These are phyloP conservation scores for Citrus medica DNA, from an alignment of 345 rosid genomes.

Conservation along the genomic window DNA sequence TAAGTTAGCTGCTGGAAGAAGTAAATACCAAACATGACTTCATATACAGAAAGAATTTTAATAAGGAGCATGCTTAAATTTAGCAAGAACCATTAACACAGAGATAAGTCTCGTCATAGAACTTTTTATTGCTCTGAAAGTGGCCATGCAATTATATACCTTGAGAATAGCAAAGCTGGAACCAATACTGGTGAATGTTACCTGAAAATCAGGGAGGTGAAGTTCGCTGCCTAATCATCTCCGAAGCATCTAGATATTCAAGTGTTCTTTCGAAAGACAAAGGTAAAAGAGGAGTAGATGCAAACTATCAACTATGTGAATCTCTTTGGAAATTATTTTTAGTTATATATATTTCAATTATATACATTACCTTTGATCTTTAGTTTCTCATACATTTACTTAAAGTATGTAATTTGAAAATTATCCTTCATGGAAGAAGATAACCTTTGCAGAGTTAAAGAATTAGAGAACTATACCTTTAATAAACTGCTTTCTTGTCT, in stretches of 20 bases:
- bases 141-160: not conserved
- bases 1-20: not conserved
- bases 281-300: not conserved
- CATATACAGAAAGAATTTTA: not conserved
- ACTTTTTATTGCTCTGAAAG: not conserved
- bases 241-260: not conserved
- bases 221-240: not conserved
- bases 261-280: not conserved
- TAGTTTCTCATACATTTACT: not conserved
- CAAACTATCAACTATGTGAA: not conserved
- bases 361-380: not conserved
- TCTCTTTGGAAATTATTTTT: not conserved
- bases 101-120: not conserved
- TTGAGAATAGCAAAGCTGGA: not conserved
- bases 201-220: not conserved
- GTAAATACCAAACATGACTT: not conserved
- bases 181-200: not conserved
- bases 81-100: not conserved
- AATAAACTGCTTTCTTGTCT: conserved; percentile 37
- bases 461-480: conserved; percentile 36
- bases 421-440: not conserved
- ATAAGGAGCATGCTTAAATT: not conserved
- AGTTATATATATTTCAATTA: not conserved
- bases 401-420: not conserved
- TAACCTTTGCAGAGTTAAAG: not conserved